phyloP scores from a whole-genome alignment of 345 rosid species.

The Euphorbia peplus region DNA sequence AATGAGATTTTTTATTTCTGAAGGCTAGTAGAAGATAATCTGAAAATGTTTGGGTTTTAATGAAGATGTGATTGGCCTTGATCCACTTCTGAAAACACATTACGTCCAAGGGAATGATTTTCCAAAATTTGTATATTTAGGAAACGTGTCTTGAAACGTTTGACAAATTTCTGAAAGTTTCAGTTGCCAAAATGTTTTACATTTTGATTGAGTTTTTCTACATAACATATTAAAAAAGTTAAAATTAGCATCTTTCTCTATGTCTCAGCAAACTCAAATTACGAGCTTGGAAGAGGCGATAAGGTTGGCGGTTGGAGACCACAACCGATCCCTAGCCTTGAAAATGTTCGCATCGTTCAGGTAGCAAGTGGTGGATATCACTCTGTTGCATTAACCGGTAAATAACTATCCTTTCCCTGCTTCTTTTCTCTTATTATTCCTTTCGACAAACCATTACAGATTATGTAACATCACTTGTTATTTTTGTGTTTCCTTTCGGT shows the following conservation, averaged over 20 bases:
- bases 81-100: background rate
- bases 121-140: too few species aligned
- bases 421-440: background rate
- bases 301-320: slow-evolving; percentile 88
- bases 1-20: too few species aligned
- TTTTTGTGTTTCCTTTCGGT: slow-evolving; percentile 16
- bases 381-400: slow-evolving; percentile 86
- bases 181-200: too few species aligned
- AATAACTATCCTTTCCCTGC: background rate
- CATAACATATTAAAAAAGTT: too few species aligned
- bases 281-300: slow-evolving; percentile 89
- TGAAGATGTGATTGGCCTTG: too few species aligned
- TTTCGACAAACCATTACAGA: background rate
- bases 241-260: slow-evolving; percentile 1
- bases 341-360: slow-evolving; percentile 53
- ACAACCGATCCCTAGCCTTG: slow-evolving; percentile 59
- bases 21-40: too few species aligned
- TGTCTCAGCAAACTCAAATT: slow-evolving; percentile 74
- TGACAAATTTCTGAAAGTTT: too few species aligned
- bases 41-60: too few species aligned
- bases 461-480: background rate
- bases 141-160: too few species aligned
- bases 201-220: too few species aligned
- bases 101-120: too few species aligned
- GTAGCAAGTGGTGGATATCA: slow-evolving; percentile 91